Conservation (phyloP, 352 stramenopile genomes). For the Phytophthora litchii region DNA sequence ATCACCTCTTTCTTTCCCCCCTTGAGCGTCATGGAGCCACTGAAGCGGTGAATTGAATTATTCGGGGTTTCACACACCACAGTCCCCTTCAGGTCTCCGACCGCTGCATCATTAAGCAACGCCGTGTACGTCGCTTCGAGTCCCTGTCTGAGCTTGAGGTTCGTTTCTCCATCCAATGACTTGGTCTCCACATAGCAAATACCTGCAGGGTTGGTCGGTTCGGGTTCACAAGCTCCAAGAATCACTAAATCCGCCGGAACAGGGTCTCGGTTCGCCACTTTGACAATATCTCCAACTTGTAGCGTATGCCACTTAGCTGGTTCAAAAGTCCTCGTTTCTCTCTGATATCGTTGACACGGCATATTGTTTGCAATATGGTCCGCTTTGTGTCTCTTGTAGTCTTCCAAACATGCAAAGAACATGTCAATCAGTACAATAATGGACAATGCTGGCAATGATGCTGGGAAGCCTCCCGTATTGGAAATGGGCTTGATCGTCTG, state of each 20-base stretch:
- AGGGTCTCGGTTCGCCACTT: constrained; percentile 87
- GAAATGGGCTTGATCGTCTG: constrained; percentile 92
- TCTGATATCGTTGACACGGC: constrained; percentile 56
- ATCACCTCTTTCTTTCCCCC: constrained; percentile 74
- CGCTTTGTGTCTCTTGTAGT: constrained; percentile 90
- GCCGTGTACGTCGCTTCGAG: constrained; percentile 78
- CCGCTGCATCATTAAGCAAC: constrained; percentile 52
- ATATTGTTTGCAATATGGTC: constrained; percentile 89
- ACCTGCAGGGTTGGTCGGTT: constrained; percentile 65
- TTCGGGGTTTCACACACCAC: constrained; percentile 88
- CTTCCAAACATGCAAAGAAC: constrained; percentile 91
- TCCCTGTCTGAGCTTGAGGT: constrained; percentile 90
- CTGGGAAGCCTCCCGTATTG: constrained; percentile 91
- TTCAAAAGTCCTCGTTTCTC: constrained; percentile 52
- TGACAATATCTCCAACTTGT: constrained; percentile 90
- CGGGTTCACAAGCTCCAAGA: constrained; percentile 77
- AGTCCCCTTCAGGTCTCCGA: constrained; percentile 61
- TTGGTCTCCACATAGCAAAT: constrained; percentile 94
- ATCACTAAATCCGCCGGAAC: constrained; percentile 91
- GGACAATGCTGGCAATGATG: constrained; percentile 89
- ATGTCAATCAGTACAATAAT: constrained; percentile 95
- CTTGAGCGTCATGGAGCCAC: constrained; percentile 78
- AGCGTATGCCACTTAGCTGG: constrained; percentile 76
- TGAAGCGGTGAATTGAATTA: constrained; percentile 92
- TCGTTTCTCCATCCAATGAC: constrained; percentile 94